These are phyloP conservation scores for Incumbomyces delicatus DNA, from an alignment of 2,329 filamentous ascomycete genomes.

Conservation along the genomic window DNA sequence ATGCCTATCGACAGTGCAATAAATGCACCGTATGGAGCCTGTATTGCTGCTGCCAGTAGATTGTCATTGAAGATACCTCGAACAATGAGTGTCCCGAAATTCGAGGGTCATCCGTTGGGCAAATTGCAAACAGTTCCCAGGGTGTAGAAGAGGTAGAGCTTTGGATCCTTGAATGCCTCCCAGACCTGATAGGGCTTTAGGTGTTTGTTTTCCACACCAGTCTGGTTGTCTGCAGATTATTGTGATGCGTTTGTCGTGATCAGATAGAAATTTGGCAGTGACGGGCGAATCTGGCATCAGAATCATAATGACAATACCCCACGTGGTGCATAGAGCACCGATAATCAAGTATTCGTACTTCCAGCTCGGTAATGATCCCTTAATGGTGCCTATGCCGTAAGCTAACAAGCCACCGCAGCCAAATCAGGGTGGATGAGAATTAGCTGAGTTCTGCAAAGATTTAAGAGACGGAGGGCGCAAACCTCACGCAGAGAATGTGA, in stretches of 20 bases:
- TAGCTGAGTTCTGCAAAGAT: background rate
- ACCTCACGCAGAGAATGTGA: too few species aligned
- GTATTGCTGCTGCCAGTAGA: constrained; percentile 45
- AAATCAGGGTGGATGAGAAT: constrained; percentile 29
- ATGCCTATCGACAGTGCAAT: constrained; percentile 42
- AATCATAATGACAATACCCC: constrained; percentile 50
- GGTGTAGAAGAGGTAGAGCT: constrained; percentile 49
- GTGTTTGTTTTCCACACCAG: constrained; percentile 48
- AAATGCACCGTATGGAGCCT: constrained; percentile 40
- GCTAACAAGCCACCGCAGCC: constrained; percentile 39
- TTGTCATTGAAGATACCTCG: constrained; percentile 26
- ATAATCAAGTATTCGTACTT: constrained; percentile 62
- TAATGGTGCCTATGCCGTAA: constrained; percentile 25
- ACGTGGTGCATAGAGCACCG: constrained; percentile 46
- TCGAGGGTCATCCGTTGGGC: constrained; percentile 49
- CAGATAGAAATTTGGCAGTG: constrained; percentile 43
- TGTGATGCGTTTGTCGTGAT: constrained; percentile 44
- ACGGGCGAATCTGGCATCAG: constrained; percentile 50
- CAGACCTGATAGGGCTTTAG: constrained; percentile 46
- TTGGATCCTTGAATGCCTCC: constrained; percentile 49
- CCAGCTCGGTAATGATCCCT: constrained; percentile 50
- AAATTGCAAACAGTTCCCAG: constrained; percentile 43
- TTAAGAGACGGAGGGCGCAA: too few species aligned
- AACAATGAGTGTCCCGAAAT: constrained; percentile 52
- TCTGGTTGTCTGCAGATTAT: constrained; percentile 49